Evolutionary conservation across 306 rosid species (phyloP).

Genomic region (Fragaria nilgerrensis): DNA sequence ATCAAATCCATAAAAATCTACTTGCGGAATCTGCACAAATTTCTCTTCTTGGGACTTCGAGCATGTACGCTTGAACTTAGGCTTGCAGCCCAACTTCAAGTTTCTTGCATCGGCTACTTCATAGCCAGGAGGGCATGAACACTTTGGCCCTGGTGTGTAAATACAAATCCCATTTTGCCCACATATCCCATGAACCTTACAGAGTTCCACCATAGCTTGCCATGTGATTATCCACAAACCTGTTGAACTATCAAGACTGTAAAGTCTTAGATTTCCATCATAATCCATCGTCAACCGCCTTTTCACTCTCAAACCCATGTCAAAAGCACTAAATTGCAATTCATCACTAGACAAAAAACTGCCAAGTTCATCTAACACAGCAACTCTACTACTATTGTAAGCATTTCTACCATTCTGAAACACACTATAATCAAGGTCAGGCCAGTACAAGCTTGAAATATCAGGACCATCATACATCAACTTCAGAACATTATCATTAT

Average conservation of each 20-base stretch:
- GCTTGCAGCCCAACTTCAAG: conserved; percentile 40
- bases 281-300: conserved; percentile 37
- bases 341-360: conserved; percentile 21
- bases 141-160: conserved; percentile 4
- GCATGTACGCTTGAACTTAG: conserved; percentile 22
- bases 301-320: conserved; percentile 21
- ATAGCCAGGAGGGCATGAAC: conserved; percentile 30
- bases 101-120: conserved; percentile 13
- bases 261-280: conserved; percentile 46
- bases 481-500: conserved; percentile 24
- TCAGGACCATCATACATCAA: conserved; percentile 28
- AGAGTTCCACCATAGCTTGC: conserved; percentile 40
- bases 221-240: conserved; percentile 45
- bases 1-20: conserved; percentile 57
- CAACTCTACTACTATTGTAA: conserved; percentile 20
- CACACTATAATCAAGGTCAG: neutral
- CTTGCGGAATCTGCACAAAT: conserved; percentile 30
- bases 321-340: conserved; percentile 19
- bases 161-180: conserved; percentile 25
- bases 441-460: conserved; percentile 34
- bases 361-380: conserved; percentile 22
- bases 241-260: conserved; percentile 22
- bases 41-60: neutral
- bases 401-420: neutral
- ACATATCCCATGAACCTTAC: conserved; percentile 47